phyloP scores from a whole-genome alignment of 2,329 filamentous ascomycete genomes.

The Huntiella moniliformis region DNA sequence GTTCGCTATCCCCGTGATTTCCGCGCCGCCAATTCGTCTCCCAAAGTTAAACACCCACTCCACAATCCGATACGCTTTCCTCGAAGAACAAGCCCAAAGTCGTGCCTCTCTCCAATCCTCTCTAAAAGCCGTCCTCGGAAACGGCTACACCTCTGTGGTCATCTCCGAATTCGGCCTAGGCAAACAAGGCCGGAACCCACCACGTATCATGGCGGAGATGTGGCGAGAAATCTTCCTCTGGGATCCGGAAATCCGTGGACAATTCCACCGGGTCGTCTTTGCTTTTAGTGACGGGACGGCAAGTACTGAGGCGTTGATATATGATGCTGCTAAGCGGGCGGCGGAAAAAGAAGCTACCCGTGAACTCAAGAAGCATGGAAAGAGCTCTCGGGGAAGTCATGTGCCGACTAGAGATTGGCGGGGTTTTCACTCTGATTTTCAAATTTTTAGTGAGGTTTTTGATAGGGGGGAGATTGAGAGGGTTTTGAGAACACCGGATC shows the following conservation, averaged over 20 bases:
- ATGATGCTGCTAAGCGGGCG: constrained; percentile 20
- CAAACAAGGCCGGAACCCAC: constrained; percentile 44
- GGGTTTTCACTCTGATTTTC: constrained; percentile 21
- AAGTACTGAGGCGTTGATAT: constrained; percentile 33
- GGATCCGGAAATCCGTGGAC: constrained; percentile 41
- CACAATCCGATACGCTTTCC: constrained; percentile 47
- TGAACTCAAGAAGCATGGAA: neutral
- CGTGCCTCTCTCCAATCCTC: constrained; percentile 53
- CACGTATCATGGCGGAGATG: constrained; percentile 43
- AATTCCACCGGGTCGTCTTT: constrained; percentile 43
- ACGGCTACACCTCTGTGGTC: constrained; percentile 36
- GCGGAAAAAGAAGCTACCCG: constrained; percentile 31
- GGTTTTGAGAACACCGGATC: constrained; percentile 32
- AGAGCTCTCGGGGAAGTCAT: constrained; percentile 17
- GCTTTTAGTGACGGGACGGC: constrained; percentile 40
- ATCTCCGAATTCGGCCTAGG: constrained; percentile 48
- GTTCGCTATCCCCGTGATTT: constrained; percentile 50
- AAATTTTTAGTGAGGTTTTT: constrained; percentile 37
- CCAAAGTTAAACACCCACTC: constrained; percentile 42
- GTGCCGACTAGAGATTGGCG: neutral
- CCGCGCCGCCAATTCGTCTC: constrained; percentile 51
- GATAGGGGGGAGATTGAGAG: constrained; percentile 28
- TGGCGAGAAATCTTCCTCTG: constrained; percentile 48
- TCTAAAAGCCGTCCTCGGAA: constrained; percentile 47
- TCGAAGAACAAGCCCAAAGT: constrained; percentile 51